These are phyloP conservation scores for Arabidopsis arenosa DNA, from an alignment of 345 rosid genomes.

Conservation along the genomic window DNA sequence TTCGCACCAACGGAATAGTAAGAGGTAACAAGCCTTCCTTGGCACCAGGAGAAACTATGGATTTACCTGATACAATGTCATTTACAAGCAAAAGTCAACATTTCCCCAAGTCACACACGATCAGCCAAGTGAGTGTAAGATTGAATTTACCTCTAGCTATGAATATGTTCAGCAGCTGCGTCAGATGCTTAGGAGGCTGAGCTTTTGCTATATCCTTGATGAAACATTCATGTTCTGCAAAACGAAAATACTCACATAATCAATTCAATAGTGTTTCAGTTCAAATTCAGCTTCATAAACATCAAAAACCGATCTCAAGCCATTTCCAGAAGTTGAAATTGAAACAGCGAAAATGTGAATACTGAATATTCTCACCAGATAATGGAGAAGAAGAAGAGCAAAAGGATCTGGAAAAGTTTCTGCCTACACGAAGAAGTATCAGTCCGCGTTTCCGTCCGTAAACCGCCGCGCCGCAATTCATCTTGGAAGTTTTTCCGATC, in stretches of 20 bases:
- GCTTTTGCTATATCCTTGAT: slow-evolving; percentile 65
- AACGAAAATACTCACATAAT: background rate
- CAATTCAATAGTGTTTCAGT: slow-evolving; percentile 7
- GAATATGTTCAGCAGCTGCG: slow-evolving; percentile 58
- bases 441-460: slow-evolving; percentile 50
- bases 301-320: background rate
- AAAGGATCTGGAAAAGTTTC: slow-evolving; percentile 47
- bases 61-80: slow-evolving; percentile 56
- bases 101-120: background rate
- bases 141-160: slow-evolving; percentile 60
- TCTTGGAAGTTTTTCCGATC: slow-evolving; percentile 39
- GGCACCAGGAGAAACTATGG: slow-evolving; percentile 75
- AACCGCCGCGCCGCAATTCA: slow-evolving; percentile 52
- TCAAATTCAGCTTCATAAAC: background rate
- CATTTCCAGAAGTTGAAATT: background rate
- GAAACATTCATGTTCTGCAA: slow-evolving; percentile 65
- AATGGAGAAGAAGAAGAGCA: slow-evolving; percentile 45
- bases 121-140: slow-evolving; percentile 3
- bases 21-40: slow-evolving; percentile 77
- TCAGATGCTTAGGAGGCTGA: slow-evolving; percentile 71
- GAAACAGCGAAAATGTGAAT: background rate
- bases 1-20: slow-evolving; percentile 65
- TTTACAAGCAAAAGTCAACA: slow-evolving; percentile 15
- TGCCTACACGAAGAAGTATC: slow-evolving; percentile 43
- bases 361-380: slow-evolving; percentile 44